phyloP scores from a whole-genome alignment of 2,329 filamentous ascomycete species.

The Ophiosphaerella narmari region DNA sequence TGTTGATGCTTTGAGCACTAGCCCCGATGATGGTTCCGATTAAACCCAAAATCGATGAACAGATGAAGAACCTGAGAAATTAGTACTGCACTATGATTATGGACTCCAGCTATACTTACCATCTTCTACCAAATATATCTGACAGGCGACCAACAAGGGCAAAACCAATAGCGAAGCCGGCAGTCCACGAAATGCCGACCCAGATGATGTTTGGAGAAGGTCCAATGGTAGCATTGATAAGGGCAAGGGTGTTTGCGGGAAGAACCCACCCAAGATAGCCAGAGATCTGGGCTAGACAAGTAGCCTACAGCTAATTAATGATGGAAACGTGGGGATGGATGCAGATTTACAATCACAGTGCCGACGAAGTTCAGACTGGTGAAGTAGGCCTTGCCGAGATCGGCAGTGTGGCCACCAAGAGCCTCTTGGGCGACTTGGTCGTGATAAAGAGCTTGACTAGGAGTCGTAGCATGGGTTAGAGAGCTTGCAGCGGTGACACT shows the following conservation, averaged over 20 bases:
- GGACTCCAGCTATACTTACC: background rate
- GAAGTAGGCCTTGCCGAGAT: conserved; percentile 34
- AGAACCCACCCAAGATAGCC: conserved; percentile 40
- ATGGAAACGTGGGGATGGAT: background rate
- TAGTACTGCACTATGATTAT: background rate
- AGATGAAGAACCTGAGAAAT: conserved; percentile 37
- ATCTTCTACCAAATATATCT: conserved; percentile 47
- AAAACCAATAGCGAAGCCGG: conserved; percentile 44
- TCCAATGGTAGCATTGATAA: conserved; percentile 47
- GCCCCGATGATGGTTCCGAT: conserved; percentile 45
- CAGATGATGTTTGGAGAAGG: conserved; percentile 46
- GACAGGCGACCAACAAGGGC: conserved; percentile 44
- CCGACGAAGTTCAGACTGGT: conserved; percentile 33
- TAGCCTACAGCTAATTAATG: conserved; percentile 20
- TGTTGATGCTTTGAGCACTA: conserved; percentile 40
- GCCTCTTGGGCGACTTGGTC: conserved; percentile 36
- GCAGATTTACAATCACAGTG: conserved; percentile 31
- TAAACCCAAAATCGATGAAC: conserved; percentile 37
- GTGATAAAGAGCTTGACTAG: conserved; percentile 29
- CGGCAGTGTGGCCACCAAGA: conserved; percentile 29
- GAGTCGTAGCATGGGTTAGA: conserved; percentile 9
- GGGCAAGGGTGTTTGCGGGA: conserved; percentile 32
- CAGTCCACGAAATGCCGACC: conserved; percentile 43
- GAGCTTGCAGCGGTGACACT: conserved; percentile 8
- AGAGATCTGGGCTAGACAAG: conserved; percentile 38